phyloP scores from a whole-genome alignment of 768 basidiomycete genomes.

The Gyrodon lividus region DNA sequence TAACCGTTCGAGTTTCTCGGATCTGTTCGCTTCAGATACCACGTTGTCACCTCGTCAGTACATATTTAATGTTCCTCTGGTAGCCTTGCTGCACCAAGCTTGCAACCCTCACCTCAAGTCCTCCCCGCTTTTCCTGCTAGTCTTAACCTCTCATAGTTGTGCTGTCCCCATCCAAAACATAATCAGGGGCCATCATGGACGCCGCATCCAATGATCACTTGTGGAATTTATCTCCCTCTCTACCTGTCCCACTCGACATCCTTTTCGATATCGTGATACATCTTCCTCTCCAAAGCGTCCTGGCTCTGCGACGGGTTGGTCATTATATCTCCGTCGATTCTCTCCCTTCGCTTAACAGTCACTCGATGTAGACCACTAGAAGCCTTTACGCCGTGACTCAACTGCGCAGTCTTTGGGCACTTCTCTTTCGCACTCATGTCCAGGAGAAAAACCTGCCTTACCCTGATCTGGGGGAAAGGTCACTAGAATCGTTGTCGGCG shows the following conservation, averaged over 20 bases:
- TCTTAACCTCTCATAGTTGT: not conserved
- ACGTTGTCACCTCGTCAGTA: slow-evolving; percentile 1
- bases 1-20: not conserved
- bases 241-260: slow-evolving; percentile 48
- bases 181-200: not conserved
- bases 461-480: slow-evolving; percentile 35
- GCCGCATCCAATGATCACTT: not conserved
- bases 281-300: slow-evolving; percentile 41
- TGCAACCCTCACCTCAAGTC: not conserved
- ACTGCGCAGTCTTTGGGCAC: slow-evolving; percentile 50
- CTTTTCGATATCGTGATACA: slow-evolving; percentile 42
- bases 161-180: not conserved
- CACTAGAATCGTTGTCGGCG: slow-evolving; percentile 38
- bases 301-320: slow-evolving; percentile 48
- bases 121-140: not conserved
- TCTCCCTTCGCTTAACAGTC: not conserved
- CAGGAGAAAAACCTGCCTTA: slow-evolving; percentile 45
- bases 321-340: not conserved
- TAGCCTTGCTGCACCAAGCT: not conserved
- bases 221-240: slow-evolving; percentile 9
- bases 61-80: not conserved
- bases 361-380: slow-evolving; percentile 43
- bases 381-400: slow-evolving; percentile 41
- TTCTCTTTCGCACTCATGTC: slow-evolving; percentile 42
- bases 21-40: not conserved